Evolutionary conservation across 1,139 yeast species (phyloP).

Genomic region (Yamadazyma diospyri): DNA sequence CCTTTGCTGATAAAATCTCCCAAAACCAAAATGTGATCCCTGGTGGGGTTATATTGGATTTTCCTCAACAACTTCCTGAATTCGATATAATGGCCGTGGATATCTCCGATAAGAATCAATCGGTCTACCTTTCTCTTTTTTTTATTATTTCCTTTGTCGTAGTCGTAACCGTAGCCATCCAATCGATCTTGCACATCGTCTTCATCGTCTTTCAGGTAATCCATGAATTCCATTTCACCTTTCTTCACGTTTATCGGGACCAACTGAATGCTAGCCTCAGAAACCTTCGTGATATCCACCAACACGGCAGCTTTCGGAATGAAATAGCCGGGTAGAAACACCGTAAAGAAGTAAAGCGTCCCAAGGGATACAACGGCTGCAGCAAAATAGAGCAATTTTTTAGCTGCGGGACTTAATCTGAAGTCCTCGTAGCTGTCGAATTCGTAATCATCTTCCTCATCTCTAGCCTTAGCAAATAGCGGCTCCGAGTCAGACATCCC

Average conservation of each 20-base stretch:
- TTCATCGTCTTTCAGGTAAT: slow-evolving; percentile 4
- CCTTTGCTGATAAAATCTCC: slow-evolving; percentile 92
- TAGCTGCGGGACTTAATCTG: slow-evolving; percentile 16
- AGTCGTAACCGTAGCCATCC: slow-evolving; percentile 1
- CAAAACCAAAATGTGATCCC: slow-evolving; percentile 63
- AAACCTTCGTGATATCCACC: slow-evolving; percentile 24
- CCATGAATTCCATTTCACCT: background rate
- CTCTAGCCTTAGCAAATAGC: slow-evolving; percentile 8
- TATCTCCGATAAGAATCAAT: slow-evolving; percentile 75
- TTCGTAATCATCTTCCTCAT: slow-evolving; percentile 13
- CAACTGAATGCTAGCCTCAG: slow-evolving; percentile 22
- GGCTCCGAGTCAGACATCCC: slow-evolving; percentile 17
- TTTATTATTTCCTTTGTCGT: slow-evolving; percentile 5
- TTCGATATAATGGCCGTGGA: slow-evolving; percentile 73
- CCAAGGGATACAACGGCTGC: slow-evolving; percentile 19
- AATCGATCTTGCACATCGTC: background rate
- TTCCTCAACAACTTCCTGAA: slow-evolving; percentile 49
- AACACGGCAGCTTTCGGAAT: slow-evolving; percentile 33
- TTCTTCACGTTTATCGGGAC: slow-evolving; percentile 18
- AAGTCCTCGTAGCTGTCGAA: slow-evolving; percentile 18
- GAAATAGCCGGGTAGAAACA: slow-evolving; percentile 30
- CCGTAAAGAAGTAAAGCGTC: slow-evolving; percentile 29
- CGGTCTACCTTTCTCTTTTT: slow-evolving; percentile 28
- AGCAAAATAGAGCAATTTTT: slow-evolving; percentile 12
- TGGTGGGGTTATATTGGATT: slow-evolving; percentile 37